These are phyloP conservation scores for Amaranthus palmeri DNA, from an alignment of 148 eudicot genomes.

Conservation along the genomic window DNA sequence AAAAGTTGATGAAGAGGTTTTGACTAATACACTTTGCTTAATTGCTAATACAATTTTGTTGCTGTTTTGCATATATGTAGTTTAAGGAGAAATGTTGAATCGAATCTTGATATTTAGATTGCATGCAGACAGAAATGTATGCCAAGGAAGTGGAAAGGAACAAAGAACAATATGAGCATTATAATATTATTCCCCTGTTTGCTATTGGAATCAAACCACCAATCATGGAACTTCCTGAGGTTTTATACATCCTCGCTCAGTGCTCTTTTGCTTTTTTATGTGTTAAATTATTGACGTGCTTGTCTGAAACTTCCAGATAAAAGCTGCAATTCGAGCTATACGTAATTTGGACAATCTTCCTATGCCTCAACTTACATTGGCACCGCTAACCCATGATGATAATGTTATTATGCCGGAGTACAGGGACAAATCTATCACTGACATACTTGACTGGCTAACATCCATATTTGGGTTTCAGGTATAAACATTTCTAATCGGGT, in stretches of 20 bases:
- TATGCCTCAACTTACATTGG: slow-evolving; percentile 36
- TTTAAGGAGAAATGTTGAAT: slow-evolving; percentile 4
- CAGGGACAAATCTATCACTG: slow-evolving; percentile 55
- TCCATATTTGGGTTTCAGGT: slow-evolving; percentile 91
- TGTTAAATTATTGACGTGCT: slow-evolving; percentile 1
- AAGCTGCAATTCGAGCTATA: slow-evolving; percentile 76
- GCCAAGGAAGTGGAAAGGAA: slow-evolving; percentile 91
- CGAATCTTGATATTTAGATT: slow-evolving; percentile 9
- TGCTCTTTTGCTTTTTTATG: slow-evolving; percentile 9
- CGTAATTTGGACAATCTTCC: slow-evolving; percentile 68
- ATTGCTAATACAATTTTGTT: background rate
- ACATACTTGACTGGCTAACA: slow-evolving; percentile 91
- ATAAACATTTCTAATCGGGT: slow-evolving; percentile 6
- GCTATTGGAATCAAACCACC: slow-evolving; percentile 80
- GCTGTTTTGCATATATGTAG: slow-evolving; percentile 1
- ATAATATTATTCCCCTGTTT: slow-evolving; percentile 85
- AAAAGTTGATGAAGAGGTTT: slow-evolving; percentile 79
- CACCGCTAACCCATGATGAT: slow-evolving; percentile 27
- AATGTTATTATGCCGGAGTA: slow-evolving; percentile 46
- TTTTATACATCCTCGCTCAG: slow-evolving; percentile 17
- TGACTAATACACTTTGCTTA: slow-evolving; percentile 22
- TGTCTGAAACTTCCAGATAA: slow-evolving; percentile 46
- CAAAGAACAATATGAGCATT: slow-evolving; percentile 65
- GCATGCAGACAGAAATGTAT: slow-evolving; percentile 54
- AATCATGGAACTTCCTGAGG: slow-evolving; percentile 98